These are phyloP conservation scores for Pascua sp. DNA, from an alignment of 1,284 basidiomycete species.

Conservation along the genomic window DNA sequence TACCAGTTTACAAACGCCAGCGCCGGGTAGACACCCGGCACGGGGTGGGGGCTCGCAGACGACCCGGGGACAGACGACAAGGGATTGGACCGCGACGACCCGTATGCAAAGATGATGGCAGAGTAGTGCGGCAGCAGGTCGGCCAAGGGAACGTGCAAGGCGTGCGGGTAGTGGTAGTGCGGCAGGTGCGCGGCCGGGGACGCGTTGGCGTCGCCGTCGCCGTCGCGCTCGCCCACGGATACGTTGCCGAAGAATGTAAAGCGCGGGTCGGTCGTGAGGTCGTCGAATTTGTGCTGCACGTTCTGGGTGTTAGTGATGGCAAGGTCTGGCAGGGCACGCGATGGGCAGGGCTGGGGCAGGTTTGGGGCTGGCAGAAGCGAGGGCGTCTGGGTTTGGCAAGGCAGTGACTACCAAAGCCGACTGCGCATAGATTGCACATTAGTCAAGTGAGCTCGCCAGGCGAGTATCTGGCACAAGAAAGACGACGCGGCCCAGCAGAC, in stretches of 20 bases:
- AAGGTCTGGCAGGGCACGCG: background rate
- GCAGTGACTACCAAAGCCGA: no score
- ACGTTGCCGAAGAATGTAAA: slow-evolving; percentile 92
- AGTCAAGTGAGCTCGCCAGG: background rate
- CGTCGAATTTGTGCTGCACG: slow-evolving; percentile 92
- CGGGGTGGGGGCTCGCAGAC: slow-evolving; percentile 54
- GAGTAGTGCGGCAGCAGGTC: slow-evolving; percentile 51
- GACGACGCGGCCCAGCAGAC: no score
- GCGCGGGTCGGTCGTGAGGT: slow-evolving; percentile 64
- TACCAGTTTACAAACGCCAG: slow-evolving; percentile 95
- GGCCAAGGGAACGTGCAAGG: slow-evolving; percentile 47
- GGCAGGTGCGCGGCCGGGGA: slow-evolving; percentile 24
- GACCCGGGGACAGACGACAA: slow-evolving; percentile 52
- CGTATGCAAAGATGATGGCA: slow-evolving; percentile 53
- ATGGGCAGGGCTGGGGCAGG: background rate
- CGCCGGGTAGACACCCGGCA: slow-evolving; percentile 66
- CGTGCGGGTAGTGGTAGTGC: slow-evolving; percentile 48
- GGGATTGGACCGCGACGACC: slow-evolving; percentile 48
- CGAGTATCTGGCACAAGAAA: no score
- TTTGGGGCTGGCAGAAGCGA: no score
- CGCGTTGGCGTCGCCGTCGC: slow-evolving; percentile 27
- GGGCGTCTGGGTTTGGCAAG: no score
- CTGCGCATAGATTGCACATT: background rate
- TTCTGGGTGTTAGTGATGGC: slow-evolving; percentile 59
- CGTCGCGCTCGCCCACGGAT: slow-evolving; percentile 57